Evolutionary conservation across 257 asterid species (phyloP).

Genomic region (Hygrophila difformis): DNA sequence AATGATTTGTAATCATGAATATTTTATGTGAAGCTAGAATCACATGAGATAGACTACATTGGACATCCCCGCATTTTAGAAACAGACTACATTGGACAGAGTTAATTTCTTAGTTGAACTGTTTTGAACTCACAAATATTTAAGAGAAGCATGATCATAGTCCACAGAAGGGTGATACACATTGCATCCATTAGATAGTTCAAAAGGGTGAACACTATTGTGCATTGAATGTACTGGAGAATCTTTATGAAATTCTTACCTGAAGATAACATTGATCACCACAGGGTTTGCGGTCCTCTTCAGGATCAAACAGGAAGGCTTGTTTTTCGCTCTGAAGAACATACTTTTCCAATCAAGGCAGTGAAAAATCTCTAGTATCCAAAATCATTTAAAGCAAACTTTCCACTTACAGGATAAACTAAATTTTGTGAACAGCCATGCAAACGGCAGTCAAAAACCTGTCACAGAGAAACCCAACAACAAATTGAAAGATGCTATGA

Average conservation of each 20-base stretch:
- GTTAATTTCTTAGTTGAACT: no score
- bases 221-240: no score
- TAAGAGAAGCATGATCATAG: slow-evolving; percentile 1
- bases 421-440: slow-evolving; percentile 83
- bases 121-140: background rate
- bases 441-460: slow-evolving; percentile 91
- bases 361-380: slow-evolving; percentile 12
- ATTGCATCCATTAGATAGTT: no score
- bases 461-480: slow-evolving; percentile 18
- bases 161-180: no score
- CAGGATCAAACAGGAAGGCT: slow-evolving; percentile 44
- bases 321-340: slow-evolving; percentile 65
- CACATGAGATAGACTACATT: no score
- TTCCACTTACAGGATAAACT: slow-evolving; percentile 53
- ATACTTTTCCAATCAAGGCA: slow-evolving; percentile 18
- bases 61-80: no score
- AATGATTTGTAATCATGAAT: background rate
- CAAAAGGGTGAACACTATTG: background rate
- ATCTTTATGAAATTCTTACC: slow-evolving; percentile 43
- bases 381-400: slow-evolving; percentile 2
- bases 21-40: no score
- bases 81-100: no score
- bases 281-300: slow-evolving; percentile 70
- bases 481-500: slow-evolving; percentile 1
- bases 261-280: slow-evolving; percentile 72